Conservation (phyloP, 768 basidiomycete genomes). For the Coprinopsis sp. region DNA sequence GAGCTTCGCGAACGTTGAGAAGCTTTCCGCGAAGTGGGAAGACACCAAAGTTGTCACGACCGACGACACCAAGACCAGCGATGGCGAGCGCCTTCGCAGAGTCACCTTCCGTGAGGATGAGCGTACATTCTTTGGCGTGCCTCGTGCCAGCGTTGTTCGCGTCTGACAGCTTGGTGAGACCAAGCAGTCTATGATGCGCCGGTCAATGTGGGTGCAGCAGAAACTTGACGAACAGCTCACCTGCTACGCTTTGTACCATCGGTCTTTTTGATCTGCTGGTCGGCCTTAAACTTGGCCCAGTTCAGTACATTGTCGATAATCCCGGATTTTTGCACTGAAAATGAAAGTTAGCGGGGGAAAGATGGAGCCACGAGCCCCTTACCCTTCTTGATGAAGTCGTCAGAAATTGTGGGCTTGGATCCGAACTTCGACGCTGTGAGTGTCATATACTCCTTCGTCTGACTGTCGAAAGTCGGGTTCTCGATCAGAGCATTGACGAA, state of each 20-base stretch:
- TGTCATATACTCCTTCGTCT: constrained; percentile 95
- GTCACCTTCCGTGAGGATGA: constrained; percentile 98
- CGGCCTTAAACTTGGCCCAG: constrained; percentile 97
- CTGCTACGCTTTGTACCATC: constrained; percentile 88
- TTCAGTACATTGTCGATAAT: constrained; percentile 90
- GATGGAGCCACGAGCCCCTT: constrained; percentile 15
- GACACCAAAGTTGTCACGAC: constrained; percentile 95
- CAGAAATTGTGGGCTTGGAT: constrained; percentile 75
- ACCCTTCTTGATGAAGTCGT: constrained; percentile 98
- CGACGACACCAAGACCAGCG: constrained; percentile 90
- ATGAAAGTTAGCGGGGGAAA: not conserved
- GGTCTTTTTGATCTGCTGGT: constrained; percentile 93
- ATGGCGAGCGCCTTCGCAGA: constrained; percentile 97
- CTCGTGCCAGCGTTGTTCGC: constrained; percentile 95
- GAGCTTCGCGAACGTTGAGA: constrained; percentile 95
- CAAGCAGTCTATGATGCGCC: constrained; percentile 61
- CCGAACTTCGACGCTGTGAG: constrained; percentile 86
- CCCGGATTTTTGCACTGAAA: constrained; percentile 75
- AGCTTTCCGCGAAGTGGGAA: constrained; percentile 97
- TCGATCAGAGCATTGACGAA: constrained; percentile 95
- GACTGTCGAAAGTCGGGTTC: constrained; percentile 98
- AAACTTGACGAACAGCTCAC: constrained; percentile 34
- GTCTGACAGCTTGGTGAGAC: constrained; percentile 90
- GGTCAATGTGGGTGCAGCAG: not conserved
- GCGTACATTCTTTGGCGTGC: constrained; percentile 76